Percentiles rank a stretch among this genome's conserved stretches.
Evolutionary conservation across 345 rosid genomes (phyloP).

Genomic region (Dimocarpus longan): DNA sequence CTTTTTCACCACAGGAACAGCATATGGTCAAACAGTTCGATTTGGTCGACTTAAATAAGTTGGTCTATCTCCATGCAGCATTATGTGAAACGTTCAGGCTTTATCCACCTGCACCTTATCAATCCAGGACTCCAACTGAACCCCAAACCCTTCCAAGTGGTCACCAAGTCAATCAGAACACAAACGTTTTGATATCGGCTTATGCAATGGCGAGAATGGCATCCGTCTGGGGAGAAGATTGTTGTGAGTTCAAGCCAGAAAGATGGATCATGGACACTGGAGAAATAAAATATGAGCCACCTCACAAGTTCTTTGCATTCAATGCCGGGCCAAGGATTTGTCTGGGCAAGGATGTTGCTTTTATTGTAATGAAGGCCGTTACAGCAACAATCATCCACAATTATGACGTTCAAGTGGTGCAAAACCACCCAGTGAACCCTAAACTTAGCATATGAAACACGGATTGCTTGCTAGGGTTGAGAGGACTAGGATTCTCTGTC

Average conservation of each 20-base stretch:
- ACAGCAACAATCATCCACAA: constrained; percentile 22
- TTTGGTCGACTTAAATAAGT: constrained; percentile 16
- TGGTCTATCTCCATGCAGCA: constrained; percentile 47
- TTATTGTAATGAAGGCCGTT: constrained; percentile 34
- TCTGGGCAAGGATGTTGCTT: constrained; percentile 35
- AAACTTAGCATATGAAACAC: constrained; percentile 35
- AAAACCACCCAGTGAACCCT: constrained; percentile 29
- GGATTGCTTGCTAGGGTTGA: constrained; percentile 37
- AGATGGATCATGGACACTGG: constrained; percentile 37
- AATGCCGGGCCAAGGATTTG: constrained; percentile 43
- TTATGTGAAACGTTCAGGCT: constrained; percentile 33
- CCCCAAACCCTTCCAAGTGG: constrained; percentile 31
- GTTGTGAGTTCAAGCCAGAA: constrained; percentile 44
- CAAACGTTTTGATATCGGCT: background rate
- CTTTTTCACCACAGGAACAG: background rate
- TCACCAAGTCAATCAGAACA: constrained; percentile 4
- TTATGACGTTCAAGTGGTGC: constrained; percentile 26
- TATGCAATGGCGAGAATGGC: constrained; percentile 27
- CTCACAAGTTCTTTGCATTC: constrained; percentile 34
- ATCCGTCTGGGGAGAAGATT: constrained; percentile 32
- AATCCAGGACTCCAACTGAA: background rate
- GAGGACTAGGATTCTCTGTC: no score
- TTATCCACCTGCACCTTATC: constrained; percentile 23
- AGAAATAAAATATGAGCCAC: constrained; percentile 31
- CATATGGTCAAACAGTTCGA: background rate